phyloP scores from a whole-genome alignment of 371 early-diverging fungal genomes.

The Rhizopus stolonifer region DNA sequence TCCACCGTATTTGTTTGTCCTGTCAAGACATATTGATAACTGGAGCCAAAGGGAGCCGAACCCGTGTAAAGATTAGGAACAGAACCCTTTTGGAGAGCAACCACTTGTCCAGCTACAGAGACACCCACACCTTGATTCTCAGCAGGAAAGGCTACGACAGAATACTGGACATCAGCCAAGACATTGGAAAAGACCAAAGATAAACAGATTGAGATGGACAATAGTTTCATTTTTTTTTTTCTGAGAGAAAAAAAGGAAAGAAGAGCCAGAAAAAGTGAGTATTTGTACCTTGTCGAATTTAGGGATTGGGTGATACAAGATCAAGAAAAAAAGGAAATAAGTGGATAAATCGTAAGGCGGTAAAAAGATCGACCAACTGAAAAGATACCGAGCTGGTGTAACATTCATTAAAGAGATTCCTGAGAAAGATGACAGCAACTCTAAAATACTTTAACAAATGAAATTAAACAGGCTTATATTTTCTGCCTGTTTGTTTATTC shows the following conservation, averaged over 20 bases:
- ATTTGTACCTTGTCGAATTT: neutral
- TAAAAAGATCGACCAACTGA: too few species aligned
- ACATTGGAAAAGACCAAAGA: constrained; percentile 13
- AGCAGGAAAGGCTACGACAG: constrained; percentile 44
- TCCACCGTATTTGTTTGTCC: constrained; percentile 23
- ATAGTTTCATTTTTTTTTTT: constrained; percentile 15
- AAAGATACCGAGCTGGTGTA: neutral
- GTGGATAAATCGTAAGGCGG: too few species aligned
- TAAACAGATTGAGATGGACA: constrained; percentile 13
- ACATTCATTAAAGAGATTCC: neutral
- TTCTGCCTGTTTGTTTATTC: constrained; percentile 5
- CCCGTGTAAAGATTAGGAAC: constrained; percentile 38
- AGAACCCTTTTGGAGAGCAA: constrained; percentile 24
- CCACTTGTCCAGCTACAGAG: constrained; percentile 30
- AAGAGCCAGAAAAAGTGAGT: constrained; percentile 2
- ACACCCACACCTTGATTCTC: constrained; percentile 31
- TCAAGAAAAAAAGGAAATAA: too few species aligned
- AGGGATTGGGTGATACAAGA: too few species aligned
- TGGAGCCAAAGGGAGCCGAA: constrained; percentile 35
- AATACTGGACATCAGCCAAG: constrained; percentile 36
- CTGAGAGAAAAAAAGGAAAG: constrained; percentile 3
- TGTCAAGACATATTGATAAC: constrained; percentile 36
- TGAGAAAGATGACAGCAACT: too few species aligned
- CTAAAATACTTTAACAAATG: too few species aligned
- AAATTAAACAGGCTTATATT: too few species aligned